phyloP scores from a whole-genome alignment of 257 asterid genomes.

The Fraxinus excelsior region DNA sequence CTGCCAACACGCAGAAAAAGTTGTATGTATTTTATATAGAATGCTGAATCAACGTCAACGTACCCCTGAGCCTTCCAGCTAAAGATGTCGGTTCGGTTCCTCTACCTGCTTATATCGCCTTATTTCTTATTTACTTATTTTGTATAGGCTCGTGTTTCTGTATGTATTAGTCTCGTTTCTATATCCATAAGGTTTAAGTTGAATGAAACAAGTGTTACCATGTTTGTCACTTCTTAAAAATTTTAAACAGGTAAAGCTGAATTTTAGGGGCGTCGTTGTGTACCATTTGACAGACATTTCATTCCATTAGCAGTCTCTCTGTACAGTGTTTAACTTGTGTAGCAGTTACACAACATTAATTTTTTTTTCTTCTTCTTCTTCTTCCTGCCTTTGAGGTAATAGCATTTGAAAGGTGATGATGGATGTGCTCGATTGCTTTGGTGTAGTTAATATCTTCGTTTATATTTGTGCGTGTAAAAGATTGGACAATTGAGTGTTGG shows the following conservation, averaged over 20 bases:
- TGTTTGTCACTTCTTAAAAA: background rate
- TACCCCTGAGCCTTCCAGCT: no score
- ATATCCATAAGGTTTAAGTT: background rate
- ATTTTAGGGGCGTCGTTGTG: background rate
- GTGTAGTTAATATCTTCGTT: background rate
- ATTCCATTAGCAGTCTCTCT: background rate
- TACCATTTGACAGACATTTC: background rate
- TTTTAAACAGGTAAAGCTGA: background rate
- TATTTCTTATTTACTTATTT: no score
- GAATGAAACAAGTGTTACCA: background rate
- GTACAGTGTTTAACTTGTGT: background rate
- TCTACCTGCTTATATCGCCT: no score
- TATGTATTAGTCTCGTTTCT: no score
- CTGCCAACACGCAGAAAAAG: background rate
- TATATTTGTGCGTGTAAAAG: conserved; percentile 6
- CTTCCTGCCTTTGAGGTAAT: background rate
- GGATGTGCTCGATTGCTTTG: conserved; percentile 14
- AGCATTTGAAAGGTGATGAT: conserved; percentile 13
- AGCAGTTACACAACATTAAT: no score
- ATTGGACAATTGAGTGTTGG: conserved; percentile 21
- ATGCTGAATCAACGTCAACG: no score
- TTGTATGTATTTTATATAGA: no score
- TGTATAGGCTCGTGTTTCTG: no score
- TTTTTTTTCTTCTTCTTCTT: no score
- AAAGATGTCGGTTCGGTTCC: no score